Evolutionary conservation across 495 filamentous ascomycete genomes (phyloP), one percentile per base, ranked within the genome.

Genomic region (Clohesyomyces aquaticus): DNA sequence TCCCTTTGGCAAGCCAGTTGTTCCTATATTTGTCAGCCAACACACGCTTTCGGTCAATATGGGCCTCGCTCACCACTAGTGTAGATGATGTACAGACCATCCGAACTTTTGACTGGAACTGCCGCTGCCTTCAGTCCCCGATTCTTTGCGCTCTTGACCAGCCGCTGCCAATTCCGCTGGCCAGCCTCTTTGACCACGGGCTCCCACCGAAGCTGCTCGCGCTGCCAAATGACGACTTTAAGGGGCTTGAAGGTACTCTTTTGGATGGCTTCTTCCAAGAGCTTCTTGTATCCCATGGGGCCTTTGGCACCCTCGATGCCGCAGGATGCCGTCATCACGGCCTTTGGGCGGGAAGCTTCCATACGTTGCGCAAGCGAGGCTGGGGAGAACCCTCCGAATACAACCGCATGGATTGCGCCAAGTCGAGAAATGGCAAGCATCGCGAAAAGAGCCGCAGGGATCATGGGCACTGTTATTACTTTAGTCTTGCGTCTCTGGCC

Each of bases 311-410:
- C 93, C 66, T 97, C 93, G 49, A 96, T 93, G 6, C 93, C 93
- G 75, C 93, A 97, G 1, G 89, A 93, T 1, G 93, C 91, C 3
- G 93, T 96, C 74, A 96, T 81, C 50, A 97, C 86, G 10, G 82
- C 85, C 19, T 82, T 81, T 12, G 93, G 90, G 46, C 84, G 81
- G 1, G 87, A 90, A 0, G 89, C 88, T 42, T 96, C 91, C 58
- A 97, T 96, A 9, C 93, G 82, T 73, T 97, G 93, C 1, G 93
- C 91, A 23, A 96, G 80, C 2, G 93, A 89, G 18, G 81, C 78
- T 6, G 91, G 77, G 0, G 90, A 91, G 68, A 97, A 97, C 1
- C 93, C 93, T 11, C 93, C 93, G 73, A 97, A 97, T 2, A 97
- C 93, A 8, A 93, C 91, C 3, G 90, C 85, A 66, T 97, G 93